phyloP scores from a whole-genome alignment of 164 flowering plant genomes.

The Litsea cubeba region DNA sequence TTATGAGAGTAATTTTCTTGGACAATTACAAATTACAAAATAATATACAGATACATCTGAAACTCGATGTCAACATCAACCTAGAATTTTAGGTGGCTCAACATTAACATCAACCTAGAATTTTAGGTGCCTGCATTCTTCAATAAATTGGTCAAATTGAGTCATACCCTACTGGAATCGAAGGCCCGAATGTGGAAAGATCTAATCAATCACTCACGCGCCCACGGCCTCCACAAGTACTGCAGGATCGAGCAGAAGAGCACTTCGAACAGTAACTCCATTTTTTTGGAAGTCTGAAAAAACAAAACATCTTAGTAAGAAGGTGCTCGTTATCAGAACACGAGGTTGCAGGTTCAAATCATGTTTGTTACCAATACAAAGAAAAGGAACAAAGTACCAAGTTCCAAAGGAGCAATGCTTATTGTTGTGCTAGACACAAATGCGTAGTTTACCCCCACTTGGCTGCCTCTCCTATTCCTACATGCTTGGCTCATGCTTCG shows the following conservation, averaged over 20 bases:
- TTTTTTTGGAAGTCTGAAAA: conserved; percentile 87
- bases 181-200: not conserved
- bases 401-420: not conserved
- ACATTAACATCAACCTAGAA: not conserved
- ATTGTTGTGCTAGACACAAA: not conserved
- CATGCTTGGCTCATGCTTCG: not conserved
- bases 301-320: not conserved
- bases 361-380: too few species aligned
- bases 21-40: not conserved
- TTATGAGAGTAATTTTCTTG: not conserved
- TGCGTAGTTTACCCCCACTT: not conserved
- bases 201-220: conserved; percentile 18
- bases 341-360: too few species aligned
- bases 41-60: not conserved
- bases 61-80: not conserved
- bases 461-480: not conserved
- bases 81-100: not conserved
- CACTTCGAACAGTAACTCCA: conserved; percentile 97
- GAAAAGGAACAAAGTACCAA: not conserved
- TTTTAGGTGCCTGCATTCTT: not conserved
- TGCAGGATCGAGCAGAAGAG: conserved; percentile 78
- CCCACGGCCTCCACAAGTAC: conserved; percentile 74
- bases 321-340: too few species aligned
- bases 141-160: not conserved
- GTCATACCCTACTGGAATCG: not conserved